phyloP scores from a whole-genome alignment of 2,329 filamentous ascomycete genomes.

The Epichloe festucae region DNA sequence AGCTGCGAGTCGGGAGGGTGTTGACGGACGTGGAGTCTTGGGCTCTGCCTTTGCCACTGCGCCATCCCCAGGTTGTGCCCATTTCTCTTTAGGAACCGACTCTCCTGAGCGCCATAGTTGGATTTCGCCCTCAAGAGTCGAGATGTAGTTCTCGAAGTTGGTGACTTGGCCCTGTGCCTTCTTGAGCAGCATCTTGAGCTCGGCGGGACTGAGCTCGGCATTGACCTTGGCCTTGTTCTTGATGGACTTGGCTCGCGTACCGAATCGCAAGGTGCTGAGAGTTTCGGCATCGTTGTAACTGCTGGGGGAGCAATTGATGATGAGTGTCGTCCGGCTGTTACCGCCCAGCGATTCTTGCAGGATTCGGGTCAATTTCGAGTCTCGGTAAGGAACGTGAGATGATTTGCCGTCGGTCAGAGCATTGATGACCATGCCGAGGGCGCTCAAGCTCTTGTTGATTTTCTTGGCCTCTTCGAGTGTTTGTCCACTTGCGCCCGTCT shows the following conservation, averaged over 20 bases:
- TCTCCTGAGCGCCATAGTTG: slow-evolving; percentile 81
- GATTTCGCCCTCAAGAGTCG: slow-evolving; percentile 72
- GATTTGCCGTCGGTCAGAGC: slow-evolving; percentile 94
- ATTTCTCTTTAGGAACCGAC: slow-evolving; percentile 74
- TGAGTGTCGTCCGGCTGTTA: slow-evolving; percentile 95
- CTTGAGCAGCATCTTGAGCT: slow-evolving; percentile 85
- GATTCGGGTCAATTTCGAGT: slow-evolving; percentile 95
- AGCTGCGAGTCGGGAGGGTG: slow-evolving; percentile 33
- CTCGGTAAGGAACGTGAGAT: slow-evolving; percentile 88
- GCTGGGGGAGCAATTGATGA: slow-evolving; percentile 98
- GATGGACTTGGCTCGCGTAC: slow-evolving; percentile 93
- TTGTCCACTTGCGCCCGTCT: slow-evolving; percentile 94
- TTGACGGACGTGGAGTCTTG: slow-evolving; percentile 37
- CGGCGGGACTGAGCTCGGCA: slow-evolving; percentile 86
- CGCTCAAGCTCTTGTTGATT: slow-evolving; percentile 99
- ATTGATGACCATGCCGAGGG: slow-evolving; percentile 98
- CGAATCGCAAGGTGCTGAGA: slow-evolving; percentile 80
- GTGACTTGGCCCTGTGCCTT: slow-evolving; percentile 85
- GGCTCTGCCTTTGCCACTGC: slow-evolving; percentile 27
- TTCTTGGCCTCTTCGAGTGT: slow-evolving; percentile 98
- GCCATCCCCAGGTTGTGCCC: slow-evolving; percentile 55
- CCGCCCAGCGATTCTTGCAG: slow-evolving; percentile 93
- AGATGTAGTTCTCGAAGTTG: slow-evolving; percentile 78
- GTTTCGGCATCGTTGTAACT: slow-evolving; percentile 98
- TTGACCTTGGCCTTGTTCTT: slow-evolving; percentile 99